These are phyloP conservation scores for Candida tammaniensis DNA, from an alignment of 805 yeast genomes.

Conservation along the genomic window DNA sequence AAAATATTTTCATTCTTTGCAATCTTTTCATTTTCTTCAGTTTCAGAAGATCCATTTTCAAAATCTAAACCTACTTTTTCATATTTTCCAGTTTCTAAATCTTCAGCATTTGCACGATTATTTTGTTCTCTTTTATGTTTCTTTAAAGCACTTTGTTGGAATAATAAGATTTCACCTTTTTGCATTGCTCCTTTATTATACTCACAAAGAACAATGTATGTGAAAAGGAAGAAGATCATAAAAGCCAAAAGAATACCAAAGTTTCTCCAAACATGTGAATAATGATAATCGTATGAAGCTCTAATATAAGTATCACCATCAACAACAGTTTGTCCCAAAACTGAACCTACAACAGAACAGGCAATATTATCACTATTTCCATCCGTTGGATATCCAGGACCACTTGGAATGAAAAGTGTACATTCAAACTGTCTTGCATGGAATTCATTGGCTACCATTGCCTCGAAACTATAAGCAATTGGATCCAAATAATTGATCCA, in stretches of 20 bases:
- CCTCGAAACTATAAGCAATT: conserved; percentile 48
- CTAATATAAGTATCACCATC: conserved; percentile 58
- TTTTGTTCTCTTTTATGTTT: conserved; percentile 23
- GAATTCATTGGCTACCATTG: conserved; percentile 66
- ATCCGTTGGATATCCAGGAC: conserved; percentile 45
- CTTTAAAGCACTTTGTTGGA: conserved; percentile 26
- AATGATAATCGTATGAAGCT: conserved; percentile 48
- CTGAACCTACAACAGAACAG: conserved; percentile 62
- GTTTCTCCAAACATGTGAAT: conserved; percentile 75
- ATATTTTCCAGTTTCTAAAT: conserved; percentile 18
- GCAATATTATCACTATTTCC: conserved; percentile 32
- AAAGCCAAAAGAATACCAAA: conserved; percentile 63
- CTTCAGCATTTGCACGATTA: conserved; percentile 15
- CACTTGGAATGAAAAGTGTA: conserved; percentile 54
- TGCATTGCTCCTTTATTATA: conserved; percentile 43
- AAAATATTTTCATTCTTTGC: conserved; percentile 21
- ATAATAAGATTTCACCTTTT: conserved; percentile 39
- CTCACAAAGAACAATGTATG: conserved; percentile 35
- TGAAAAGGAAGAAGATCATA: conserved; percentile 38
- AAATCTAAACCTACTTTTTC: conserved; percentile 22
- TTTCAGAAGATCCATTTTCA: conserved; percentile 5
- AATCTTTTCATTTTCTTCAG: conserved; percentile 2
- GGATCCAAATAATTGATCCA: conserved; percentile 45
- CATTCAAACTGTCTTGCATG: conserved; percentile 56
- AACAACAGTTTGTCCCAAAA: conserved; percentile 51